Evolutionary conservation across 345 rosid genomes (phyloP), one percentile per base, ranked within the genome.

Genomic region (Camelina laxa): DNA sequence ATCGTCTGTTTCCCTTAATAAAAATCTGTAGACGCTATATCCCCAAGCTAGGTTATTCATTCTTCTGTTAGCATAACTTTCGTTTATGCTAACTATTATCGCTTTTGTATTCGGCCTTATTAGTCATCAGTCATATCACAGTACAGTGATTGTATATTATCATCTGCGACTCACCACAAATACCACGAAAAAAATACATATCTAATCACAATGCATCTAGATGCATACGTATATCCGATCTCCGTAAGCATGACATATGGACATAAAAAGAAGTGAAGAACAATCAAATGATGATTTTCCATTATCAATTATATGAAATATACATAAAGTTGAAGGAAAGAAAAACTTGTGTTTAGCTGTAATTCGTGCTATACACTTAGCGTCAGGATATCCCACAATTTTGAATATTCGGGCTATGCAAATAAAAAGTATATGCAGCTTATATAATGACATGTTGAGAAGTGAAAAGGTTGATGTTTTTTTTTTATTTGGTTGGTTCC

Each of bases 401-500:
- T 39, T 50, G 79, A 75, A 60, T 60, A 50, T 67, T 60, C 49
- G 58, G 15, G 65, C 50, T 16, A 66, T 27, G 30, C 55, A 7
- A 53, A n/a, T 31, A 4, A 50, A 58, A 49, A 39, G 51, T 59
- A 39, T 39, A 31, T 51, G 63, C 56, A 60, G 24, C 64, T 53
- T 53, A 69, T 60, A 44, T 44, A 61, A 35, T 47, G 75, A 35
- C 70, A 69, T 61, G 70, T 76, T 75, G 79, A 69, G 68, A 76
- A 70, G 61, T 70, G 61, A 70, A 77, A 70, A 77, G 44, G 48
- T 47, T 54, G 11, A n/a, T 54, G 39, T 45, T 19, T 68, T 27
- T 1, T 1, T 19, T 68, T 39, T 1, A 76, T 57, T 65, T 45
- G 58, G 81, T 83, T 83, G 82, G 87, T 71, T 87, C 89, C 89